Percentiles rank a stretch among this genome's conserved stretches.
Conservation (phyloP, 2,329 filamentous ascomycete genomes). For the Peltaster fructicola region DNA sequence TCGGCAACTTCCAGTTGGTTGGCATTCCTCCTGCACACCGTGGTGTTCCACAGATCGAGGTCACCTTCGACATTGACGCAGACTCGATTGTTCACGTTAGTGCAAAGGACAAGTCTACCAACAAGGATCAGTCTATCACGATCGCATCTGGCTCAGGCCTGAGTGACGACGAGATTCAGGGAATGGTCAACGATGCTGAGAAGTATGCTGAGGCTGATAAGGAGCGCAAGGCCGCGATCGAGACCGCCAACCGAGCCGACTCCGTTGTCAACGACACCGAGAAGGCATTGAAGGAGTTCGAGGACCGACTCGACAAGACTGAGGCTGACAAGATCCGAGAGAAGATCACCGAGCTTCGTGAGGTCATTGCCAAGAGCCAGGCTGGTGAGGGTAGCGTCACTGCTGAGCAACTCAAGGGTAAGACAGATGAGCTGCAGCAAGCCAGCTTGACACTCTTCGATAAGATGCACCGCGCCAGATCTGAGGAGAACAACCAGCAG, state of each 20-base stretch:
- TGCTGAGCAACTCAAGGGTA: constrained; percentile 88
- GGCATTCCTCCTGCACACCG: constrained; percentile 92
- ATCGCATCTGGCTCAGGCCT: constrained; percentile 96
- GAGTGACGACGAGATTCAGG: constrained; percentile 83
- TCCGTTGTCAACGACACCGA: constrained; percentile 93
- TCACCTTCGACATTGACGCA: constrained; percentile 97
- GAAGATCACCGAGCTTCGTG: constrained; percentile 78
- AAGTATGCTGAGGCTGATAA: constrained; percentile 89
- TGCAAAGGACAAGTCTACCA: constrained; percentile 97
- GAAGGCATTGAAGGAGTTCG: constrained; percentile 92
- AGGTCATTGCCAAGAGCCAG: constrained; percentile 83
- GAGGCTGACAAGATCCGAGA: constrained; percentile 86
- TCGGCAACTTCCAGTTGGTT: constrained; percentile 98
- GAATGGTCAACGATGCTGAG: constrained; percentile 96
- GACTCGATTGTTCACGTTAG: constrained; percentile 96
- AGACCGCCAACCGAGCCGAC: constrained; percentile 94
- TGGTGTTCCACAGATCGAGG: constrained; percentile 90
- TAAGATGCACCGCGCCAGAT: constrained; percentile 97
- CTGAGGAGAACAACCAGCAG: constrained; percentile 34
- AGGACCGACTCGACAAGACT: constrained; percentile 90
- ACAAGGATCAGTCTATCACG: constrained; percentile 99
- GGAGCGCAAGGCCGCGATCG: constrained; percentile 89
- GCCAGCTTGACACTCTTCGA: constrained; percentile 93
- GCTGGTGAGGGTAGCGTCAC: constrained; percentile 73
- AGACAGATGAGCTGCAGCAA: constrained; percentile 95